phyloP scores from a whole-genome alignment of 2,329 filamentous ascomycete genomes.

The Alternaria ethzedia region DNA sequence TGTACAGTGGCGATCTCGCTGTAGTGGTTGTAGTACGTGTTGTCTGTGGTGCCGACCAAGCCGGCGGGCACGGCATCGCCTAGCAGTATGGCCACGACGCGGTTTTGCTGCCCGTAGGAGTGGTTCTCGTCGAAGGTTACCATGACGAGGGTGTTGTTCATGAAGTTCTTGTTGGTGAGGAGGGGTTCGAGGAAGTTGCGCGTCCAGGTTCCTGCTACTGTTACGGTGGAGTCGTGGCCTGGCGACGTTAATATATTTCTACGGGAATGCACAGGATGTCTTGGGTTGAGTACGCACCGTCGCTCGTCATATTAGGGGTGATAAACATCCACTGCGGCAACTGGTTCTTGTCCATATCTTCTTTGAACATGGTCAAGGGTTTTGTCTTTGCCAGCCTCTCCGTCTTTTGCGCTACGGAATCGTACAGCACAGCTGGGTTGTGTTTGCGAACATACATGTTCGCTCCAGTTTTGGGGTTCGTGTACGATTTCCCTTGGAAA shows the following conservation, averaged over 20 bases:
- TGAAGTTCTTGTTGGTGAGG: conserved; percentile 72
- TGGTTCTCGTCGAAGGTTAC: conserved; percentile 82
- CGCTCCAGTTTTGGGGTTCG: conserved; percentile 67
- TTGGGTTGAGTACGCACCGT: too few species aligned
- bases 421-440: conserved; percentile 70
- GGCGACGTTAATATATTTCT: conserved; percentile 1
- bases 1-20: conserved; percentile 53
- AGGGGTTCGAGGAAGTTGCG: conserved; percentile 73
- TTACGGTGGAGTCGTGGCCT: conserved; percentile 73
- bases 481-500: conserved; percentile 67
- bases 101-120: conserved; percentile 71
- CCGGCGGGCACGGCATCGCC: conserved; percentile 73
- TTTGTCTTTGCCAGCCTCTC: conserved; percentile 73
- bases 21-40: conserved; percentile 62
- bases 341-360: conserved; percentile 28
- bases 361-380: conserved; percentile 72
- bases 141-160: conserved; percentile 75
- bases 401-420: conserved; percentile 65
- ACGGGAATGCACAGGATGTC: neutral
- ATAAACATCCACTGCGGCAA: conserved; percentile 44
- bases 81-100: conserved; percentile 72
- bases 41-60: conserved; percentile 72
- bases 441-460: conserved; percentile 87
- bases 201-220: conserved; percentile 71
- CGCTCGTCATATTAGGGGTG: conserved; percentile 74